These are phyloP conservation scores for Thozetella sp. DNA, from an alignment of 495 filamentous ascomycete genomes.

Conservation along the genomic window DNA sequence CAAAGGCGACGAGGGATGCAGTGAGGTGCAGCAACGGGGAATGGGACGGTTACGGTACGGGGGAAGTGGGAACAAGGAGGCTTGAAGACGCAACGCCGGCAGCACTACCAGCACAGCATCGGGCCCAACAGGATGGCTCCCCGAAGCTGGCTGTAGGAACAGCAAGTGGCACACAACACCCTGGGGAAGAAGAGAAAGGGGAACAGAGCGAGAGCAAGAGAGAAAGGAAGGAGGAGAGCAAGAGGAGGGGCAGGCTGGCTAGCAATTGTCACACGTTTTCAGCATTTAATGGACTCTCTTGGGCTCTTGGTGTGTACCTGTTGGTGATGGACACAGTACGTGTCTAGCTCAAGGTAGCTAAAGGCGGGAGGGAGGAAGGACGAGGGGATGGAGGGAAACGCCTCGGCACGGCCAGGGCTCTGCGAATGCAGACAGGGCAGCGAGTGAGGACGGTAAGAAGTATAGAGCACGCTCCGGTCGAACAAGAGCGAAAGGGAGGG, in stretches of 20 bases:
- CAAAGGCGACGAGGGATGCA: conserved; percentile 35
- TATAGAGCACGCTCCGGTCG: neutral
- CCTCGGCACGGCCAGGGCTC: neutral
- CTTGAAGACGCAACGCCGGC: conserved; percentile 13
- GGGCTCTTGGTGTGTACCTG: conserved; percentile 28
- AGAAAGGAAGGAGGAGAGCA: conserved; percentile 8
- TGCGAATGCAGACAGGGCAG: neutral
- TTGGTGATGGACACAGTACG: conserved; percentile 14
- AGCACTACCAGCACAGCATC: conserved; percentile 7
- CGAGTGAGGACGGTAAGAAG: neutral
- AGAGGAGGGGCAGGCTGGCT: conserved; percentile 14
- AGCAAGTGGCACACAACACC: conserved; percentile 18
- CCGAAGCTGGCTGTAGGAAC: conserved; percentile 25
- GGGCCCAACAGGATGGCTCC: conserved; percentile 6
- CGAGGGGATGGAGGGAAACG: neutral
- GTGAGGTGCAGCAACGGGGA: conserved; percentile 38
- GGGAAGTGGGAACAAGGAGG: conserved; percentile 19
- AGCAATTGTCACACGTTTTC: no score
- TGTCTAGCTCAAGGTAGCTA: neutral
- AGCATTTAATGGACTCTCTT: no score
- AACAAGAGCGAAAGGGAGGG: neutral
- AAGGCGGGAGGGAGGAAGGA: neutral
- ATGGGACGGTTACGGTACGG: conserved; percentile 22
- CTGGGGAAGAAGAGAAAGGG: conserved; percentile 14
- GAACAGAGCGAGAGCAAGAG: conserved; percentile 31